A percentile compares a stretch with the other conserved stretches of the same genome.
Evolutionary conservation across 345 rosid genomes (phyloP).

Genomic region (Chamaenerion angustifolium): DNA sequence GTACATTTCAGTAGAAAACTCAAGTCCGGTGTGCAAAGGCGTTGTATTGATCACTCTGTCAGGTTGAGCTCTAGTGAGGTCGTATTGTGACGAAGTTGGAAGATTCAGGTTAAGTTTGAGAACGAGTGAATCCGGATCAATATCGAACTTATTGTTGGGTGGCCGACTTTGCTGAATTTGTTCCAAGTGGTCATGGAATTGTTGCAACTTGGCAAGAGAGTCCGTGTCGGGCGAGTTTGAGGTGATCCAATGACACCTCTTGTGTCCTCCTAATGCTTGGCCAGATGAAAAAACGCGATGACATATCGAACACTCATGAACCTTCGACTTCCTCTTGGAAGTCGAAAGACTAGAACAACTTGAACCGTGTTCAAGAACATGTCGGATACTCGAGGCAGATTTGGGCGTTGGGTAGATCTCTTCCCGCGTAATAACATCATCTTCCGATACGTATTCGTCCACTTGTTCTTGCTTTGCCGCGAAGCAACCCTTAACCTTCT

Average conservation of each 20-base stretch:
- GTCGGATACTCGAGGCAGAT: constrained; percentile 8
- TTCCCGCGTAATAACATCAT: constrained; percentile 33
- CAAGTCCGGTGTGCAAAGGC: constrained; percentile 6
- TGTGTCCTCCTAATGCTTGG: constrained; percentile 94
- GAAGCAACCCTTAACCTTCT: constrained; percentile 96
- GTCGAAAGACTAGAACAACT: constrained; percentile 17
- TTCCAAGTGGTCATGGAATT: constrained; percentile 33
- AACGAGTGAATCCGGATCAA: constrained; percentile 22
- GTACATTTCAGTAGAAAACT: constrained; percentile 25
- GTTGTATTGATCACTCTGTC: not conserved
- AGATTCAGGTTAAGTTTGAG: constrained; percentile 59
- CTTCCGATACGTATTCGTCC: constrained; percentile 26
- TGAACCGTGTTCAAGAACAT: constrained; percentile 26
- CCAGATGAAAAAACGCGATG: constrained; percentile 86
- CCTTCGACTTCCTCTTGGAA: constrained; percentile 59
- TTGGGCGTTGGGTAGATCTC: constrained; percentile 28
- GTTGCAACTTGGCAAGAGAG: constrained; percentile 38
- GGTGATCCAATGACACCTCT: constrained; percentile 95
- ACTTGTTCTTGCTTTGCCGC: constrained; percentile 47
- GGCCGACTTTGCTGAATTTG: constrained; percentile 28
- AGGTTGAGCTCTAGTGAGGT: constrained; percentile 6
- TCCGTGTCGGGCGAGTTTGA: constrained; percentile 47
- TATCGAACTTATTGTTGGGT: constrained; percentile 10
- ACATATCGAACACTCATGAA: constrained; percentile 89
- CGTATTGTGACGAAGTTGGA: constrained; percentile 26